These are phyloP conservation scores for Eimeria tenella DNA, from an alignment of 169 alveolate species.

Conservation along the genomic window DNA sequence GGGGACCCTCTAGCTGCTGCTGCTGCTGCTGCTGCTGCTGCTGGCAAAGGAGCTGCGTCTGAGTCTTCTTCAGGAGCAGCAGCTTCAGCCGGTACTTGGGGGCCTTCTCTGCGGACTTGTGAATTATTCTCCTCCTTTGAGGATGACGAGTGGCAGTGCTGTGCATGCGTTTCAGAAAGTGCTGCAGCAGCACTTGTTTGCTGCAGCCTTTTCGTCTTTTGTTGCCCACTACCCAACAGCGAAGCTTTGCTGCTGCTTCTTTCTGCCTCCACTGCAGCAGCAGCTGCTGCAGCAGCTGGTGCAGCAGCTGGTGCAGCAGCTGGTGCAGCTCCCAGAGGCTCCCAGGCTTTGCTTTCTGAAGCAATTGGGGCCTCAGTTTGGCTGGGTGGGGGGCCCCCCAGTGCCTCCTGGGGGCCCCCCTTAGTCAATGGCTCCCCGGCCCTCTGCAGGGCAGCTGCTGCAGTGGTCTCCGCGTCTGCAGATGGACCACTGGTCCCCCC, in stretches of 20 bases:
- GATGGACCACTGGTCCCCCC: no score
- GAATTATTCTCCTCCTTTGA: no score
- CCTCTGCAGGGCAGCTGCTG: no score
- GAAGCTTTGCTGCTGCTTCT: neutral
- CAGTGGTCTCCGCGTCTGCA: no score
- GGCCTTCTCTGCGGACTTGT: neutral
- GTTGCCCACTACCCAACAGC: neutral
- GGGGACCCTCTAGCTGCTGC: neutral
- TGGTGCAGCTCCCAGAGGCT: neutral
- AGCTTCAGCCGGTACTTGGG: no score
- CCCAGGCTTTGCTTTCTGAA: neutral
- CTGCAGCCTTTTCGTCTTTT: neutral
- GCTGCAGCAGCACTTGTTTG: neutral
- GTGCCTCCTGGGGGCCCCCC: no score
- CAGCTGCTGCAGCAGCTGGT: neutral
- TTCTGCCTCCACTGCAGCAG: neutral
- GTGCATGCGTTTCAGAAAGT: no score
- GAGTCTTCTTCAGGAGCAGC: neutral
- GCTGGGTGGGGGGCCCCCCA: no score
- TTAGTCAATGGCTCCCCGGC: no score
- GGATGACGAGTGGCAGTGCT: no score
- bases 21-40: neutral
- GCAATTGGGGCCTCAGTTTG: neutral
- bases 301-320: neutral
- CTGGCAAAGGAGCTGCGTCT: neutral